Percentiles rank a stretch among this genome's conserved stretches.
Evolutionary conservation across 768 basidiomycete genomes (phyloP).

Genomic region (Leccinum uliginosum): DNA sequence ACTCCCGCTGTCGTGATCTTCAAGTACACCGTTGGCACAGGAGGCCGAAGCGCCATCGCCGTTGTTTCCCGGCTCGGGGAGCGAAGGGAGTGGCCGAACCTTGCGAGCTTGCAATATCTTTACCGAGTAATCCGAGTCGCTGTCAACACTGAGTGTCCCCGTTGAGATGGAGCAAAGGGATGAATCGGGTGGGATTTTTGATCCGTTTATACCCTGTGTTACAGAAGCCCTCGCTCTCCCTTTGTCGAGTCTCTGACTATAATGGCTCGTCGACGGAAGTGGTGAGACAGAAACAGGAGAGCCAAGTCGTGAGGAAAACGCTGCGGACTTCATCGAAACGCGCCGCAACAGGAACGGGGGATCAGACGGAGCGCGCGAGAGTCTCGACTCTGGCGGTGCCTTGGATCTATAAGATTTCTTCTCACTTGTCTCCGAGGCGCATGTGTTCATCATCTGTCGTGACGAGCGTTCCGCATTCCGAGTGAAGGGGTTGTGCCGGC

Average conservation of each 20-base stretch:
- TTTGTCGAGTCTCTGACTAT: constrained; percentile 7
- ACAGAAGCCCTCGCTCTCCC: constrained; percentile 7
- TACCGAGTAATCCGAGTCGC: constrained; percentile 3
- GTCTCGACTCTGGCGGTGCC: constrained; percentile 8
- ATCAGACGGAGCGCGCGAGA: neutral
- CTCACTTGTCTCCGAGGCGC: neutral
- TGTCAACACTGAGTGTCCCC: neutral
- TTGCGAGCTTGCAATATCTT: neutral
- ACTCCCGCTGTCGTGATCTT: neutral
- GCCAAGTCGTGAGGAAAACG: constrained; percentile 9
- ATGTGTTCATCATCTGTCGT: neutral
- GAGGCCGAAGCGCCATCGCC: constrained; percentile 2
- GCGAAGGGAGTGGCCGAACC: constrained; percentile 10
- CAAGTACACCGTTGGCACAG: neutral
- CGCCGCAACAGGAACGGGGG: constrained; percentile 1
- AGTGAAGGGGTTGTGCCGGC: neutral
- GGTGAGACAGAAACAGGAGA: constrained; percentile 1
- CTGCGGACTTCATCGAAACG: constrained; percentile 8
- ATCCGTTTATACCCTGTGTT: neutral
- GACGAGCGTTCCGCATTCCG: neutral
- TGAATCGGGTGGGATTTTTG: neutral
- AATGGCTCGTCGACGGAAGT: neutral
- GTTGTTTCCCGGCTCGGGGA: neutral
- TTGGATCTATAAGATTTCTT: constrained; percentile 5
- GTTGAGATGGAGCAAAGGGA: neutral